Evolutionary conservation across 2,329 filamentous ascomycete genomes (phyloP).

Genomic region (Keithomyces neogunnii): DNA sequence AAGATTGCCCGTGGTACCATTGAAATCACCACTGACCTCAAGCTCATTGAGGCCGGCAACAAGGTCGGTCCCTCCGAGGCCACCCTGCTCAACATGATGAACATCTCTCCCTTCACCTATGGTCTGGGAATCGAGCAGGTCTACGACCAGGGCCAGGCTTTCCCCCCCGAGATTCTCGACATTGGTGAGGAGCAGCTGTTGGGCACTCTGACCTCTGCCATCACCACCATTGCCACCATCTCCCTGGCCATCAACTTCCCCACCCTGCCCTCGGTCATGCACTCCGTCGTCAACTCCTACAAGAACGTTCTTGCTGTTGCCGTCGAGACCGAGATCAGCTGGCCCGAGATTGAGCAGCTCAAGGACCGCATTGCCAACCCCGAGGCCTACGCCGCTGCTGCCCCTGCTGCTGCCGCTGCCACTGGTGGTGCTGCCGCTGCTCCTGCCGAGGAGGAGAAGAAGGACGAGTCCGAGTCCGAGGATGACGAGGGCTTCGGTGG

Average conservation of each 20-base stretch:
- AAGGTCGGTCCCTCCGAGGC: slow-evolving; percentile 99
- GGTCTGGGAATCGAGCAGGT: slow-evolving; percentile 95
- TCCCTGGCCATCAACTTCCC: slow-evolving; percentile 93
- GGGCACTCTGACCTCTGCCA: slow-evolving; percentile 68
- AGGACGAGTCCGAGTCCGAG: slow-evolving; percentile 62
- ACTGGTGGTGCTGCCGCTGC: slow-evolving; percentile 42
- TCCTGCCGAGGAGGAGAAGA: slow-evolving; percentile 53
- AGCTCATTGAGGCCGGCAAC: slow-evolving; percentile 85
- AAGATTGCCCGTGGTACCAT: slow-evolving; percentile 99
- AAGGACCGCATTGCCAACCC: slow-evolving; percentile 99
- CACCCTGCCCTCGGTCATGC: slow-evolving; percentile 89
- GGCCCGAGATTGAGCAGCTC: slow-evolving; percentile 93
- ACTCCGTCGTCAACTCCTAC: slow-evolving; percentile 95
- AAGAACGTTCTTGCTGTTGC: slow-evolving; percentile 93
- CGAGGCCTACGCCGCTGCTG: slow-evolving; percentile 83
- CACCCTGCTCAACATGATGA: slow-evolving; percentile 98
- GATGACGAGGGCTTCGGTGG: slow-evolving; percentile 67
- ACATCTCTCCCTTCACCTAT: slow-evolving; percentile 99
- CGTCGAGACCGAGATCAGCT: slow-evolving; percentile 82
- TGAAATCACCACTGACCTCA: slow-evolving; percentile 96
- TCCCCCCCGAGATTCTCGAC: slow-evolving; percentile 79
- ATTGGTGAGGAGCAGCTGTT: slow-evolving; percentile 93
- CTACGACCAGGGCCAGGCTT: slow-evolving; percentile 95
- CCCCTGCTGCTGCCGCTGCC: slow-evolving; percentile 58
- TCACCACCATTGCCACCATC: slow-evolving; percentile 80